Conservation (phyloP, 495 filamentous ascomycete genomes). For the Chaetomium tenue region DNA sequence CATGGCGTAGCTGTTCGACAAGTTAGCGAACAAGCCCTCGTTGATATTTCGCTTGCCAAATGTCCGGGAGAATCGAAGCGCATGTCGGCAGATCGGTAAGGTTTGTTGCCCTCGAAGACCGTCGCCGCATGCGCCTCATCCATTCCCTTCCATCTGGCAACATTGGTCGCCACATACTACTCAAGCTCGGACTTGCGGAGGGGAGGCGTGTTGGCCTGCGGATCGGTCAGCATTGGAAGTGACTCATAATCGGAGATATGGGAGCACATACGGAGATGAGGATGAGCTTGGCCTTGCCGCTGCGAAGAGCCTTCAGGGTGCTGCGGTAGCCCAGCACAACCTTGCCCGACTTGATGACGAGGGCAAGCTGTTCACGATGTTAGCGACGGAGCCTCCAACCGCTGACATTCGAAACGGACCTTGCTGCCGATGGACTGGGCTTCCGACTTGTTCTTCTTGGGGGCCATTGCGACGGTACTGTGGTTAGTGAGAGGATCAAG, state of each 20-base stretch:
- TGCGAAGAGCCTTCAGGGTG: conserved; percentile 91
- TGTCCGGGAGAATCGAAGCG: neutral
- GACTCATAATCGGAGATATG: conserved; percentile 32
- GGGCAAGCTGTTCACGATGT: conserved; percentile 54
- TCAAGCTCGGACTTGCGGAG: conserved; percentile 94
- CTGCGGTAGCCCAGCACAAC: conserved; percentile 81
- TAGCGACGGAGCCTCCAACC: conserved; percentile 10
- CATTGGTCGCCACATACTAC: conserved; percentile 35
- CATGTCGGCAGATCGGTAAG: neutral
- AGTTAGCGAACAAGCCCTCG: conserved; percentile 28
- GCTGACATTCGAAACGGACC: conserved; percentile 22
- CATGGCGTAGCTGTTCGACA: conserved; percentile 65
- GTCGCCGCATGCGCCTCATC: neutral
- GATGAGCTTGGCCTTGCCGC: conserved; percentile 74
- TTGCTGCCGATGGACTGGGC: conserved; percentile 87
- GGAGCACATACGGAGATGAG: conserved; percentile 41
- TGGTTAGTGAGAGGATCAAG: conserved; percentile 15
- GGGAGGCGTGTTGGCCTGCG: conserved; percentile 92
- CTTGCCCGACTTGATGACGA: conserved; percentile 97
- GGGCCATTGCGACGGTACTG: conserved; percentile 62
- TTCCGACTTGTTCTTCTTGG: conserved; percentile 92
- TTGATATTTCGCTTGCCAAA: neutral
- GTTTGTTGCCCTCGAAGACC: neutral
- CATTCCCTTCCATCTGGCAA: neutral
- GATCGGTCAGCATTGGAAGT: conserved; percentile 39